Conservation (phyloP, 2,329 filamentous ascomycete genomes). For the Seiridium cupressi region DNA sequence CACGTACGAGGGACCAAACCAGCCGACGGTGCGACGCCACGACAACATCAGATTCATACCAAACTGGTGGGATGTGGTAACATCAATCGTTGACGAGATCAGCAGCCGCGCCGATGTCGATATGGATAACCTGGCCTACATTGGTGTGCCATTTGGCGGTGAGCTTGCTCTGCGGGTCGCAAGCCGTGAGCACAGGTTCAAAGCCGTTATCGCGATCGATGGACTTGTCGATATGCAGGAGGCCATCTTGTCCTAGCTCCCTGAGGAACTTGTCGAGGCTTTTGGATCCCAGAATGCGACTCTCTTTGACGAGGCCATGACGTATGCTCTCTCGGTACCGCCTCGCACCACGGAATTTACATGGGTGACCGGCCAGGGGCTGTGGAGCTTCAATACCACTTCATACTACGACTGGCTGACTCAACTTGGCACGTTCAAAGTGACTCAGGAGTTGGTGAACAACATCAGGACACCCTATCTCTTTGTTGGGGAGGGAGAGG, state of each 20-base stretch:
- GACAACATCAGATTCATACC: constrained; percentile 38
- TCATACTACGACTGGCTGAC: not conserved
- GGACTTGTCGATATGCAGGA: constrained; percentile 10
- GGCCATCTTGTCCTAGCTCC: constrained; percentile 6
- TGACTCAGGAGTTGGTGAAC: not conserved
- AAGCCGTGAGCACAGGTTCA: not conserved
- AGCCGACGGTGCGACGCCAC: constrained; percentile 36
- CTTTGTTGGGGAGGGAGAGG: not conserved
- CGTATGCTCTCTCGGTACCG: not conserved
- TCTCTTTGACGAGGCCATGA: not conserved
- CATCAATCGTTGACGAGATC: not conserved
- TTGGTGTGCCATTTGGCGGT: not conserved
- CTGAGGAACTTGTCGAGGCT: constrained; percentile 9
- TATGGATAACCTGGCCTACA: not conserved
- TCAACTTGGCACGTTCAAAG: not conserved
- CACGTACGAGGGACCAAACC: constrained; percentile 45
- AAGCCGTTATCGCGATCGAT: not conserved
- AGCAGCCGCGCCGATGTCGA: not conserved
- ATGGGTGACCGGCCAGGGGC: not conserved
- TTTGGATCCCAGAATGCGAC: not conserved
- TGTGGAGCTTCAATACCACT: not conserved
- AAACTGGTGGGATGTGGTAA: not conserved
- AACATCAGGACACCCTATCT: not conserved
- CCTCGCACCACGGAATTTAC: not conserved
- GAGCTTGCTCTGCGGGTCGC: not conserved